phyloP scores from a whole-genome alignment of 2,329 filamentous ascomycete genomes.

The Trichoderma guizhouense region DNA sequence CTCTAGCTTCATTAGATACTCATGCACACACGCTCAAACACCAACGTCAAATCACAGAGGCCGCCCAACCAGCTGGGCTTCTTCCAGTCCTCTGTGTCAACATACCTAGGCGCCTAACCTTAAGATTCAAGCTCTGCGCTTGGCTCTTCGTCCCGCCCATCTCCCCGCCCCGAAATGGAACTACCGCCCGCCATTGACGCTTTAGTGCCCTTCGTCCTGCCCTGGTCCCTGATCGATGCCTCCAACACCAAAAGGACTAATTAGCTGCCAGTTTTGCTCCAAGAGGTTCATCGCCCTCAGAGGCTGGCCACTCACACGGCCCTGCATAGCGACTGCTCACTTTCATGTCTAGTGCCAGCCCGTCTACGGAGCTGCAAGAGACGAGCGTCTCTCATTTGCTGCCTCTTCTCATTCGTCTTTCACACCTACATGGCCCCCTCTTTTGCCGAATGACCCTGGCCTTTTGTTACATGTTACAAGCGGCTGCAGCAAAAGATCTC shows the following conservation, averaged over 20 bases:
- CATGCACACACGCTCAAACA: background rate
- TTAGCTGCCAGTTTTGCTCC: background rate
- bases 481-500: slow-evolving; percentile 17
- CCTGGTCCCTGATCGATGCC: slow-evolving; percentile 1
- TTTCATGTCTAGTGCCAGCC: background rate
- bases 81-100: background rate
- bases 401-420: background rate
- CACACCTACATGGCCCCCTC: background rate
- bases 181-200: background rate
- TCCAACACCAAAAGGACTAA: background rate
- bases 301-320: background rate
- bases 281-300: background rate
- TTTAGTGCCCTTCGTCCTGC: background rate
- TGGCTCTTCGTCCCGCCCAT: background rate
- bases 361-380: background rate
- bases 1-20: background rate
- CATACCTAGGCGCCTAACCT: background rate
- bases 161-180: background rate
- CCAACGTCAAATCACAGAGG: background rate
- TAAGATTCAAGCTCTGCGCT: background rate
- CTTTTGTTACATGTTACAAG: background rate
- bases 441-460: background rate
- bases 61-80: background rate
- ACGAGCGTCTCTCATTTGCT: background rate
- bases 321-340: background rate